Base-by-base conservation (phyloP, 1,284 basidiomycete genomes). In the Boletus semigastroideus region DNA sequence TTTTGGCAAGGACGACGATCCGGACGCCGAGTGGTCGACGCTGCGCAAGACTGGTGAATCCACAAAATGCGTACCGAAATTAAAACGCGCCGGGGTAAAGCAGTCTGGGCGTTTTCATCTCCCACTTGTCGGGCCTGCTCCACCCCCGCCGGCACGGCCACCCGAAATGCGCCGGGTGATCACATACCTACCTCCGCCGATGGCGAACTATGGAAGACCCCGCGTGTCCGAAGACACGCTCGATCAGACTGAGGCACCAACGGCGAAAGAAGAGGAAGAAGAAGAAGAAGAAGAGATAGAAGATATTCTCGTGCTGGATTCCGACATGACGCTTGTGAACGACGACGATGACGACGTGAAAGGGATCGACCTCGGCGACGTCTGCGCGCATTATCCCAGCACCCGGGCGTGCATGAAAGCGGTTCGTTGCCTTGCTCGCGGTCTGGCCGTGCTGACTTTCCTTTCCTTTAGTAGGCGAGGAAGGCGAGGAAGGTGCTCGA, bases 11-110 rank as follows among this genome's bases (percentile, higher is more conserved):
- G 64, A 64, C 4, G 55, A 65, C 1, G 77, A 81, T 48, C 63
- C 71, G 1, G 80, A 82, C 48, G 72, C 73, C 43, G 61, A 65
- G 28, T 81, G 80, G 79, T 74, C 72, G 22, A 82, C 80, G 5
- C 58, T 79, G 13, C 68, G 69, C 3, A 53, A 31, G 43, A 22
- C 34, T 1, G 19, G 13, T 3, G 20, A 22, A 8, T 73, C 65
- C 31, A 40, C 46, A 61, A 67, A 64, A 36, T 42, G 42, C 12
- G 47, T 37, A 33, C 28, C 16, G 27, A 59, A 51, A 11, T 28
- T 56, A 46, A 48, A 27, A 9, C 37, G 54, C 44, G 46, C 30
- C 8, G 46, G 49, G 12, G 50, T 70, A 14, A 67, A 55, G 33
- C 68, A 63, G 6, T 73, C 72, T 11, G 67, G 66, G 1, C 51